These are phyloP conservation scores for Amanita pseudoporphyria DNA, from an alignment of 768 basidiomycete species.

Conservation along the genomic window DNA sequence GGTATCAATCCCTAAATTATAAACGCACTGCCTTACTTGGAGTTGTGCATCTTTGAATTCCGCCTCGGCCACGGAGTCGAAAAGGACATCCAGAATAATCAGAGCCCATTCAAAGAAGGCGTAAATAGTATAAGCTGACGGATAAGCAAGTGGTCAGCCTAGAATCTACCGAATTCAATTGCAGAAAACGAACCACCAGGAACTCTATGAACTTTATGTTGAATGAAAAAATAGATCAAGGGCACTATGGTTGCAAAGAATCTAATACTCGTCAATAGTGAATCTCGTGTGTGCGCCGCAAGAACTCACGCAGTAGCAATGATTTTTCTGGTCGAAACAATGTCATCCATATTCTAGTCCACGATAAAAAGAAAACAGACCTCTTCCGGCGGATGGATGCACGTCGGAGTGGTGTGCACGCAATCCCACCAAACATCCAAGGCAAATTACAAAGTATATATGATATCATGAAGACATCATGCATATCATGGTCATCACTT, in stretches of 20 bases:
- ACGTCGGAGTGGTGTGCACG: conserved; percentile 37
- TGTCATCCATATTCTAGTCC: not conserved
- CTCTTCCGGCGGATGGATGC: conserved; percentile 37
- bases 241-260: conserved; percentile 68
- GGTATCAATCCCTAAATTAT: not conserved
- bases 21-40: conserved; percentile 30
- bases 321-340: conserved; percentile 16
- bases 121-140: conserved; percentile 74
- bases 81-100: conserved; percentile 63
- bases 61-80: conserved; percentile 54
- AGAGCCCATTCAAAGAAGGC: conserved; percentile 85
- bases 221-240: conserved; percentile 76
- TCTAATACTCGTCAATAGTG: conserved; percentile 23
- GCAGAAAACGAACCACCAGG: conserved; percentile 55
- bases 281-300: not conserved
- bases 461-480: conserved; percentile 82
- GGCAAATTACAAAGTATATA: conserved; percentile 82
- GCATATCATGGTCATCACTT: conserved; percentile 70
- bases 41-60: conserved; percentile 49
- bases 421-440: conserved; percentile 76
- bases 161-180: not conserved
- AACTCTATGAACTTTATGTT: conserved; percentile 71
- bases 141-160: not conserved
- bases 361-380: conserved; percentile 22
- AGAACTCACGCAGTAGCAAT: conserved; percentile 40